These are phyloP conservation scores for Spinacia oleracea DNA, from an alignment of 179 eudicot genomes.

Conservation along the genomic window DNA sequence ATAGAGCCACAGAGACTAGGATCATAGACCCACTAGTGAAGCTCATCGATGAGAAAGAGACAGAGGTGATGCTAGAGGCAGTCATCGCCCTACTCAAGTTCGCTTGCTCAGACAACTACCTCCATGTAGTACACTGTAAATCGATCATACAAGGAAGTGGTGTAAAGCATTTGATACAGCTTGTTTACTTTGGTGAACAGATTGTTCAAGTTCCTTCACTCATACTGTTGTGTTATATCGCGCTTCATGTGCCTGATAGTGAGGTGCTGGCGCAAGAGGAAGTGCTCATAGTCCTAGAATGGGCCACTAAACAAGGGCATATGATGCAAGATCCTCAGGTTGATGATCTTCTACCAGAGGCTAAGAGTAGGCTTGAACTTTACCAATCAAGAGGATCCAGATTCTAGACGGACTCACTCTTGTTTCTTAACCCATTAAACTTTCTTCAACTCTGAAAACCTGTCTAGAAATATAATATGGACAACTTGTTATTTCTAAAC, in stretches of 20 bases:
- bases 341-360: conserved; percentile 43
- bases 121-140: conserved; percentile 44
- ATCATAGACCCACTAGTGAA: conserved; percentile 46
- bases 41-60: conserved; percentile 48
- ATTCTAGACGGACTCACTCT: conserved; percentile 17
- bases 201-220: conserved; percentile 37
- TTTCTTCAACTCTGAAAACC: too few species aligned
- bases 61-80: conserved; percentile 42
- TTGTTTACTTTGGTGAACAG: conserved; percentile 54
- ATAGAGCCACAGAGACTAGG: conserved; percentile 55
- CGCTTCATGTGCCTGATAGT: conserved; percentile 49
- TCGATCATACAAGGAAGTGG: conserved; percentile 45
- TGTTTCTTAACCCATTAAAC: neutral
- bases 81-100: conserved; percentile 45
- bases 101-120: conserved; percentile 45
- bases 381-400: conserved; percentile 50
- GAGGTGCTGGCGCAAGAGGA: conserved; percentile 48
- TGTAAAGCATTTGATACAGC: conserved; percentile 46
- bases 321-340: conserved; percentile 35
- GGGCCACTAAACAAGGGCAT: conserved; percentile 53
- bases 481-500: neutral
- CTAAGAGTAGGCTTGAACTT: conserved; percentile 49
- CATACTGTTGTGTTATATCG: conserved; percentile 43
- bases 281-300: conserved; percentile 45
- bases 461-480: too few species aligned